Conservation (phyloP, 768 basidiomycete species). For the Tulasnella sp. region DNA sequence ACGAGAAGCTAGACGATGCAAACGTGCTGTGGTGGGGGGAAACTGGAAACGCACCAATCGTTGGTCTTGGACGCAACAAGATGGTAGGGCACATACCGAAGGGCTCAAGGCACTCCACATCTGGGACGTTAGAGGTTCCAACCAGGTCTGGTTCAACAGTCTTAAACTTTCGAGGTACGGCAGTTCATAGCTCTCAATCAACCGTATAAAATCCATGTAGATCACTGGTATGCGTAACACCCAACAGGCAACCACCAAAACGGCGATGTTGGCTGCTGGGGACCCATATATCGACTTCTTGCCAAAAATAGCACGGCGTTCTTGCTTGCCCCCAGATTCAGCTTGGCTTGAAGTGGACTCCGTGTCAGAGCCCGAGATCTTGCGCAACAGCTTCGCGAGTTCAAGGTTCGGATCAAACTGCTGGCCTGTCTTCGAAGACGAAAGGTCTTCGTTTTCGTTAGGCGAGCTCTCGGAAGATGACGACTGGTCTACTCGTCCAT, state of each 20-base stretch:
- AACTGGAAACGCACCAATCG: slow-evolving; percentile 45
- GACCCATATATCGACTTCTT: background rate
- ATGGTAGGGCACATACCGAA: background rate
- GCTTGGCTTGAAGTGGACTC: background rate
- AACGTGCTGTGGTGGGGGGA: slow-evolving; percentile 53
- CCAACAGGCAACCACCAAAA: slow-evolving; percentile 76
- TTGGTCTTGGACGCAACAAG: background rate
- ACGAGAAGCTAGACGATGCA: slow-evolving; percentile 61
- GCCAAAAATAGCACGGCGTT: slow-evolving; percentile 9
- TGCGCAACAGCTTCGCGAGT: slow-evolving; percentile 7
- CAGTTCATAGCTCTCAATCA: slow-evolving; percentile 69
- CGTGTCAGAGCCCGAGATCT: slow-evolving; percentile 7
- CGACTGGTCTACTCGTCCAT: background rate
- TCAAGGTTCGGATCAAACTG: slow-evolving; percentile 10
- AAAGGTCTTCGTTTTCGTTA: background rate
- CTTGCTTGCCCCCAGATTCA: background rate
- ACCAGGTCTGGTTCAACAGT: slow-evolving; percentile 65
- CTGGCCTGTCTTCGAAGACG: background rate
- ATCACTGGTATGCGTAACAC: slow-evolving; percentile 70
- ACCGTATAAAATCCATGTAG: slow-evolving; percentile 68
- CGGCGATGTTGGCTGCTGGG: slow-evolving; percentile 55
- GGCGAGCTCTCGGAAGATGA: background rate
- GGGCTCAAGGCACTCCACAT: slow-evolving; percentile 38
- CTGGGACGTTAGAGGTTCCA: slow-evolving; percentile 38
- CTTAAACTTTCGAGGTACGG: slow-evolving; percentile 75